Percentiles rank a stretch among this genome's conserved stretches.
Evolutionary conservation across 1,284 basidiomycete genomes (phyloP).

Genomic region (Hemileia vastatrix): DNA sequence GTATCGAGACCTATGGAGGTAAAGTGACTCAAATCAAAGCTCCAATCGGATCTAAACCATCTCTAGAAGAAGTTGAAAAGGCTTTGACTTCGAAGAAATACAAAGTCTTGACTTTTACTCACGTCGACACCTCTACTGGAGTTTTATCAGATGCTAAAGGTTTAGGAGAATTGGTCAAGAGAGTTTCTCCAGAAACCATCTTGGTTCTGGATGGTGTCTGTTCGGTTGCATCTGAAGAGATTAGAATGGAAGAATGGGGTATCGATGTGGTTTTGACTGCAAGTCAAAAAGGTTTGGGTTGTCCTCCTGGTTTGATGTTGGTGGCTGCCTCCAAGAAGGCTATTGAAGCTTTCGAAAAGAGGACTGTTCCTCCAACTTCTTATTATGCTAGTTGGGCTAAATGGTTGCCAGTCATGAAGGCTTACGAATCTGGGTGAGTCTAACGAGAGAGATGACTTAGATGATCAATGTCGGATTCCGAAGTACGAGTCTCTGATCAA

Average conservation of each 20-base stretch:
- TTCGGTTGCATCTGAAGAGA: constrained; percentile 90
- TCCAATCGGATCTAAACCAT: constrained; percentile 66
- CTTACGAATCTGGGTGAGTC: constrained; percentile 59
- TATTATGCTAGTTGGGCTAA: constrained; percentile 76
- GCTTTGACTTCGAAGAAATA: constrained; percentile 72
- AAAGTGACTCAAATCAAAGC: constrained; percentile 78
- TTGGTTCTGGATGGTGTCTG: constrained; percentile 86
- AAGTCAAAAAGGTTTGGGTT: constrained; percentile 88
- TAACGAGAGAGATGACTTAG: too few relatives aligned
- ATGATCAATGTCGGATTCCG: neutral
- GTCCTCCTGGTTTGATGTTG: constrained; percentile 90
- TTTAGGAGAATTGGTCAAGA: constrained; percentile 63
- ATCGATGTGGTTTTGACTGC: constrained; percentile 83
- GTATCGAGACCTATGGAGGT: constrained; percentile 77
- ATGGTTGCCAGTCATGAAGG: constrained; percentile 65
- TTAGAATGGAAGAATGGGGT: constrained; percentile 85
- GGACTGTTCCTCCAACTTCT: constrained; percentile 60
- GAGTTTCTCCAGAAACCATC: constrained; percentile 75
- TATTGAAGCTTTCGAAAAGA: constrained; percentile 60
- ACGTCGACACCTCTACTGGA: constrained; percentile 58
- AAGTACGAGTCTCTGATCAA: neutral
- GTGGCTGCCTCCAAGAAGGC: constrained; percentile 72
- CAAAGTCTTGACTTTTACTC: constrained; percentile 84
- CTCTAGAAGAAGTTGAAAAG: constrained; percentile 55
- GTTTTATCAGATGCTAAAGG: constrained; percentile 77